Base-by-base conservation (phyloP, 495 filamentous ascomycete genomes). In the Aspergillus heteromorphus region DNA sequence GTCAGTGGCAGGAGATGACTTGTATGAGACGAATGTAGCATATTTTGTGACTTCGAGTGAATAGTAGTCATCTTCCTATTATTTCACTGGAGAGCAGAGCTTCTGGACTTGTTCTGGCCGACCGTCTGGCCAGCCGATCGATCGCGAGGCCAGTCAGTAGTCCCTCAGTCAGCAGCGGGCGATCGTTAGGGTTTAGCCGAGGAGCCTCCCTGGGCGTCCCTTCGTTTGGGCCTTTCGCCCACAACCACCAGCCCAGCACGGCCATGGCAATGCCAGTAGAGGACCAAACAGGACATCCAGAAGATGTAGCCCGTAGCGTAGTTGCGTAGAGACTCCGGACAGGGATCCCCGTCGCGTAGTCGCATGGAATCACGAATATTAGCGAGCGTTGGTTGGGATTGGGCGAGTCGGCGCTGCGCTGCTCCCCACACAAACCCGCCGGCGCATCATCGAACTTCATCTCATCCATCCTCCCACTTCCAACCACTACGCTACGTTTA, bases 111-210 rank as follows among this genome's bases (percentile, higher is more conserved):
- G n/a, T n/a, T n/a, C n/a, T n/a, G n/a, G n/a, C n/a, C n/a, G n/a
- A n/a, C 23, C 5, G 34, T 13, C 34, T 38, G 34, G n/a, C 4
- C 34, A 4, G 34, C 11, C n/a, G 34, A 38, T 38, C 34, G 11
- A 13, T 9, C 5, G 11, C 34, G 34, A 14, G 11, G 8, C 11
- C 34, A 4, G n/a, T 9, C 9, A 10, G 9, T 2, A 34, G 29
- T 6, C 10, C 5, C 6, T 6, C 10, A 30, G 41, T 45, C 43
- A 25, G 43, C 43, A 41, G 49, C 41, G 27, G 45, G 6, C 40
- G 47, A 59, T 60, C 53, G 57, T 74, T 74, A 73, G 72, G 72
- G 70, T 72, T 75, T 75, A 75, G 70, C 70, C 72, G 72, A 70
- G 72, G 64, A 69, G 67, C 61, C 56, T 62, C 61, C 43, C 52